Percentiles rank a stretch among this genome's conserved stretches.
Evolutionary conservation across 495 filamentous ascomycete species (phyloP).

Genomic region (Schizothecium vesticola): DNA sequence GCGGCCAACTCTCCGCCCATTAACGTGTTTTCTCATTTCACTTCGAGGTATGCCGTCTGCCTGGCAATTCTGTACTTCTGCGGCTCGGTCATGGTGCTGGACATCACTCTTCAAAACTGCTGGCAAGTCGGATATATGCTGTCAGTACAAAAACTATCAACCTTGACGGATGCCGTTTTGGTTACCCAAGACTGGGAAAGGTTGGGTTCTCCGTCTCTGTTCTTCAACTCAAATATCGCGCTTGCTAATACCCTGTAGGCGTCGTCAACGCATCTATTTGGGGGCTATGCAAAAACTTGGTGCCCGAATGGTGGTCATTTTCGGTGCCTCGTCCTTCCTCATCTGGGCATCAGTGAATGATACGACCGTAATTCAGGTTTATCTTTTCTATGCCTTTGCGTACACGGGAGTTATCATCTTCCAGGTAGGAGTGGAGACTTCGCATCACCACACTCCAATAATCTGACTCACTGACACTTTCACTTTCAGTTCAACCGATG

Average conservation of each 20-base stretch:
- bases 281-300: conserved; percentile 10
- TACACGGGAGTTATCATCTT: conserved; percentile 26
- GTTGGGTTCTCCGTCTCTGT: background rate
- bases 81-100: conserved; percentile 20
- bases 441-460: background rate
- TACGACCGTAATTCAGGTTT: conserved; percentile 12
- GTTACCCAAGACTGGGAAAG: conserved; percentile 16
- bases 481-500: conserved; percentile 24
- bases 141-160: conserved; percentile 16
- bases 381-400: conserved; percentile 20
- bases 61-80: conserved; percentile 30
- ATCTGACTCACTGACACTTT: background rate
- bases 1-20: conserved; percentile 6
- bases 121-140: conserved; percentile 20
- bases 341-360: conserved; percentile 21
- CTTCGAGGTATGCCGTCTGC: conserved; percentile 27
- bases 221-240: background rate
- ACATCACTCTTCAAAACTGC: conserved; percentile 19
- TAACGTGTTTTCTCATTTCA: conserved; percentile 17
- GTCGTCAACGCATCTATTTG: conserved; percentile 9
- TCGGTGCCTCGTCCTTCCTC: conserved; percentile 18
- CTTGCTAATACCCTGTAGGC: background rate
- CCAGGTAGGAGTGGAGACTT: conserved; percentile 10
- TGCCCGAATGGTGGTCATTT: conserved; percentile 13
- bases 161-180: conserved; percentile 3